Evolutionary conservation across 805 yeast genomes (phyloP).

Genomic region (Diddensiella caesifluorescens): DNA sequence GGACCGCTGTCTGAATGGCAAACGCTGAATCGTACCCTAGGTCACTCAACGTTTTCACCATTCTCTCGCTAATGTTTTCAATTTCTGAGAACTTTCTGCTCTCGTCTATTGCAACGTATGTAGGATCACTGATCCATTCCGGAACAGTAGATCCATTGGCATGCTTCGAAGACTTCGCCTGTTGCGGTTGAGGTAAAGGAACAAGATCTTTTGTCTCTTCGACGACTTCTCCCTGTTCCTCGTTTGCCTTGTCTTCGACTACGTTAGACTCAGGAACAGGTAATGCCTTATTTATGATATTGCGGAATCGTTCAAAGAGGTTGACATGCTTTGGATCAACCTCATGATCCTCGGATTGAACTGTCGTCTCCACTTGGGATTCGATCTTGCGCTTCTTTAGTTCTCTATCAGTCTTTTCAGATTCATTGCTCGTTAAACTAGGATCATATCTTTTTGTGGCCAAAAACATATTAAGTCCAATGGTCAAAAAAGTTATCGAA

Average conservation of each 20-base stretch:
- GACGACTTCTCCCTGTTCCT: constrained; percentile 15
- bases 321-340: constrained; percentile 21
- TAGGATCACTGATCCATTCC: constrained; percentile 65
- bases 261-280: background rate
- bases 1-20: constrained; percentile 68
- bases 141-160: constrained; percentile 8
- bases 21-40: constrained; percentile 55
- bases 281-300: constrained; percentile 12
- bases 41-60: constrained; percentile 43
- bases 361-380: constrained; percentile 1
- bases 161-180: constrained; percentile 39
- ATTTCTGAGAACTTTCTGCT: constrained; percentile 47
- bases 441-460: constrained; percentile 22
- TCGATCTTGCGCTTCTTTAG: background rate
- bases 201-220: constrained; percentile 36
- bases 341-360: constrained; percentile 9
- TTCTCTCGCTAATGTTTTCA: constrained; percentile 32
- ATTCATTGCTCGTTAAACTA: constrained; percentile 1
- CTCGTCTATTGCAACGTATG: constrained; percentile 45
- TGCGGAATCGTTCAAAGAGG: constrained; percentile 18
- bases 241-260: background rate
- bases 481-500: no score
- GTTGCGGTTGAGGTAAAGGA: constrained; percentile 67
- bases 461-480: constrained; percentile 19
- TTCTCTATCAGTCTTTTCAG: constrained; percentile 4